Evolutionary conservation across 2,329 filamentous ascomycete genomes (phyloP), one percentile per base, ranked within the genome.

Genomic region (Dothiorella sarmentorum): DNA sequence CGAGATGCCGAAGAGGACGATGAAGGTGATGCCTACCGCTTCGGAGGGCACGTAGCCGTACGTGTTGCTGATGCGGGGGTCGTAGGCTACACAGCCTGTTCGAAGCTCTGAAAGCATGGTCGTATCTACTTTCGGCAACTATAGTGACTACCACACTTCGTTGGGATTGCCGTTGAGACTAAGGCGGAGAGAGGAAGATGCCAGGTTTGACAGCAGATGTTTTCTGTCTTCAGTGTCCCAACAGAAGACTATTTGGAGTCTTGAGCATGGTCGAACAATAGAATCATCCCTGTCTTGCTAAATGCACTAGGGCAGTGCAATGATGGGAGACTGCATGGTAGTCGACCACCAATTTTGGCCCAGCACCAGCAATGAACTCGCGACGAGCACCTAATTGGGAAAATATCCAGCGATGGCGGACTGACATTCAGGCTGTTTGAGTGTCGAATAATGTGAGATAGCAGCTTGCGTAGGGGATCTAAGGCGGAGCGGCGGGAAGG

Each of bases 21-120:
- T 27, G 22, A 45, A 58, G n/a, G 43, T 33, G 33, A 58, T 58
- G 42, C 55, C 55, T 7, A 42, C 55, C 13, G 42, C 40, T n/a
- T 47, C 33, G 17, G 55, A 58, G 7, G 55, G 55, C 11, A 58
- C 55, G 33, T 58, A 58, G 18, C 55, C 55, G 31, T 58, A 58
- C 9, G 27, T 20, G 18, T 29, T 45, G 4, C 31, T 3, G 24
- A 29, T 6, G 22, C 24, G 33, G 18, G 49, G 49, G 13, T 29
- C 13, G 11, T 56, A 35, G n/a, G 53, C 53, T 3, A 7, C 15
- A 27, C 53, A 56, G 38, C 53, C 53, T 6, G 26, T 44, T 11
- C 31, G 38, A 2, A 24, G n/a, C 40, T 24, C 20, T 4, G 10
- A 26, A 51, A 9, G 7, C 27, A 22, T 35, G 13, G n/a, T n/a